A percentile compares a stretch with the other conserved stretches of the same genome.
phyloP scores from a whole-genome alignment of 768 basidiomycete genomes.

The Leccinum subtestaceum region DNA sequence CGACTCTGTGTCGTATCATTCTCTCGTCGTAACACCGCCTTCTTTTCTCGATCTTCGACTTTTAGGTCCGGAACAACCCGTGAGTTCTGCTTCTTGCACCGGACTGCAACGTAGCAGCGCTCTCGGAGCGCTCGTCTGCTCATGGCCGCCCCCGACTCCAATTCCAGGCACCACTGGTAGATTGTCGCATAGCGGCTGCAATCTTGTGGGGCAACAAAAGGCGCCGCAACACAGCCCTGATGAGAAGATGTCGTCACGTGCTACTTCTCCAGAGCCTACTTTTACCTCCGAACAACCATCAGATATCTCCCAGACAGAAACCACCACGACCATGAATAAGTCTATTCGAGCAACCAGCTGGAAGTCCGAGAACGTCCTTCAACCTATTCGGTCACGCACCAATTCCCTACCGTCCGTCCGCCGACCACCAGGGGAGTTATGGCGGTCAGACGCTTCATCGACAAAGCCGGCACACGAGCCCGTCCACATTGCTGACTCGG shows the following conservation, averaged over 20 bases:
- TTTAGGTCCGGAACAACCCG: conserved; percentile 10
- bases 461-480: conserved; percentile 2
- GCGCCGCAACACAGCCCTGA: conserved; percentile 11
- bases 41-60: conserved; percentile 16
- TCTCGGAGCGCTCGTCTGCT: conserved; percentile 10
- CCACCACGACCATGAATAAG: conserved; percentile 4
- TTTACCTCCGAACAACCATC: conserved; percentile 11
- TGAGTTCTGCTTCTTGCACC: conserved; percentile 6
- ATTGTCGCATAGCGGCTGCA: conserved; percentile 1
- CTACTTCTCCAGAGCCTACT: conserved; percentile 2
- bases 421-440: conserved; percentile 20
- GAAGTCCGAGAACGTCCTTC: conserved; percentile 22
- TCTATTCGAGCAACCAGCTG: conserved; percentile 8
- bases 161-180: neutral
- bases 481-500: neutral
- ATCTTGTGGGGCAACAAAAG: conserved; percentile 3
- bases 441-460: conserved; percentile 18
- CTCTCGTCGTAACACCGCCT: conserved; percentile 3
- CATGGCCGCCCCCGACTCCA: conserved; percentile 25
- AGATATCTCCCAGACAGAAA: neutral
- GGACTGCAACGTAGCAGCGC: conserved; percentile 8
- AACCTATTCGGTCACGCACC: conserved; percentile 15
- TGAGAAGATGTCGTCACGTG: conserved; percentile 11
- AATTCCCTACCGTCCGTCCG: conserved; percentile 14
- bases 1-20: conserved; percentile 7